A percentile compares a stretch with the other conserved stretches of the same genome.
Evolutionary conservation across 331 rosid genomes (phyloP).

Genomic region (Quercus lobata): DNA sequence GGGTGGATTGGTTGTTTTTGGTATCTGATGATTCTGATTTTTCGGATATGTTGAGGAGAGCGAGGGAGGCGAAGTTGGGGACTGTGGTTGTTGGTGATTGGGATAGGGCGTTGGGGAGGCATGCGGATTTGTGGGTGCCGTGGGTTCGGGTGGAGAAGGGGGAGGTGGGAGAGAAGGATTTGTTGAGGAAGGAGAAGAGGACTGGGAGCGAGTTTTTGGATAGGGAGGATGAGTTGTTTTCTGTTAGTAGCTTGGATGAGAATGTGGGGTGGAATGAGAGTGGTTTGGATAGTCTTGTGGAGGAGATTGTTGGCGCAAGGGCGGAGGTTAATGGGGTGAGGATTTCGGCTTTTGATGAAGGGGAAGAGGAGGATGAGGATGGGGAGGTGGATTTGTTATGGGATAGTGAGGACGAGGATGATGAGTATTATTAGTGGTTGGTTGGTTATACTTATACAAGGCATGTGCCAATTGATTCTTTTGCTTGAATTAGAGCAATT

Average conservation of each 20-base stretch:
- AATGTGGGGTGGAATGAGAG: slow-evolving; percentile 18
- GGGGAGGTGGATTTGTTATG: slow-evolving; percentile 14
- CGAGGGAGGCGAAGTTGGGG: slow-evolving; percentile 58
- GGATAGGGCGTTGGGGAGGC: slow-evolving; percentile 58
- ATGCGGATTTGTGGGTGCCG: slow-evolving; percentile 84
- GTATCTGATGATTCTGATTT: slow-evolving; percentile 84
- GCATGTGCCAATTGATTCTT: background rate
- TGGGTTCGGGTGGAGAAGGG: slow-evolving; percentile 84
- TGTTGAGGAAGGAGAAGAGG: slow-evolving; percentile 31
- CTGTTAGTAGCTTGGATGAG: slow-evolving; percentile 22
- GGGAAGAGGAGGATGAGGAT: slow-evolving; percentile 40
- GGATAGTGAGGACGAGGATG: slow-evolving; percentile 32
- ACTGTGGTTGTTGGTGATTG: slow-evolving; percentile 85
- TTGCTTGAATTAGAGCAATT: background rate
- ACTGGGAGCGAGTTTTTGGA: slow-evolving; percentile 19
- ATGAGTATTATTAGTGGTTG: slow-evolving; percentile 30
- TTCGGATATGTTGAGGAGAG: slow-evolving; percentile 68
- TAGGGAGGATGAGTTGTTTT: slow-evolving; percentile 30
- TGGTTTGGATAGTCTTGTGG: slow-evolving; percentile 38
- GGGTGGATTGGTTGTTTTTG: slow-evolving; percentile 74
- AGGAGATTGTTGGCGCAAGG: slow-evolving; percentile 43
- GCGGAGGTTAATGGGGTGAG: slow-evolving; percentile 33
- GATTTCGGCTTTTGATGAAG: slow-evolving; percentile 45
- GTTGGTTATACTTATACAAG: slow-evolving; percentile 9
- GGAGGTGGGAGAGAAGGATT: slow-evolving; percentile 41